Evolutionary conservation across 1,139 yeast genomes (phyloP), one percentile per base, ranked within the genome.

Genomic region (Candida sp.): DNA sequence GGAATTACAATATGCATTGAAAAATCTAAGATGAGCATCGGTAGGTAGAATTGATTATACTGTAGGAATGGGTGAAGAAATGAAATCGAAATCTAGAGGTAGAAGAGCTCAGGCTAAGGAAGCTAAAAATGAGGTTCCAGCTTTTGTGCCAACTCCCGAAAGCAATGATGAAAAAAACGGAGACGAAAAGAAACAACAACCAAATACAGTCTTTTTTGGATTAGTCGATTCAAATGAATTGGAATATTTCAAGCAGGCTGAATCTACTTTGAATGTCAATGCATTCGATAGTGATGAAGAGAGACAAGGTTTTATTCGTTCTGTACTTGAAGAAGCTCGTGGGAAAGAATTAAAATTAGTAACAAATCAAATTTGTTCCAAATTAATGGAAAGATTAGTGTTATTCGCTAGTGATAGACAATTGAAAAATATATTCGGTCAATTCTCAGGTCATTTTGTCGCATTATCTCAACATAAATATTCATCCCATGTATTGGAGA

Each of bases 301-400:
- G 51, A 79, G 84, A 54, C 65, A 64, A 4, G 84, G 86, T 2
- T 90, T 91, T 58, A 82, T 89, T 25, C 63, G 75, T 8, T 84
- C 91, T 53, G 91, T 89, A 4, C 74, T 87, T 50, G 96, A 87
- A 53, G 99, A 93, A 68, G 80, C 91, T 27, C 75, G 77, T 45
- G 97, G 97, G 5, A 90, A 91, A 55, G 99, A 93, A 64, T 71
- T 95, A 54, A 93, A 93, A 63, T 74, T 93, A 41, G 97, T 88
- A 7, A 91, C 97, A 4, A 91, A 93, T 59, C 98, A 91, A 58
- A 88, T 91, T 45, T 90, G 97, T 59, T 91, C 98, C 19, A 93
- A 93, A 60, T 75, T 93, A 47, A 77, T 93, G 73, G 99, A 93
- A 66, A 75, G 98, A 58, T 68, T 93, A 49, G 78, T 91, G n/a